Percentiles rank a stretch among this genome's conserved stretches.
Evolutionary conservation across 1,284 basidiomycete species (phyloP).

Genomic region (Sporisorium sorghi): DNA sequence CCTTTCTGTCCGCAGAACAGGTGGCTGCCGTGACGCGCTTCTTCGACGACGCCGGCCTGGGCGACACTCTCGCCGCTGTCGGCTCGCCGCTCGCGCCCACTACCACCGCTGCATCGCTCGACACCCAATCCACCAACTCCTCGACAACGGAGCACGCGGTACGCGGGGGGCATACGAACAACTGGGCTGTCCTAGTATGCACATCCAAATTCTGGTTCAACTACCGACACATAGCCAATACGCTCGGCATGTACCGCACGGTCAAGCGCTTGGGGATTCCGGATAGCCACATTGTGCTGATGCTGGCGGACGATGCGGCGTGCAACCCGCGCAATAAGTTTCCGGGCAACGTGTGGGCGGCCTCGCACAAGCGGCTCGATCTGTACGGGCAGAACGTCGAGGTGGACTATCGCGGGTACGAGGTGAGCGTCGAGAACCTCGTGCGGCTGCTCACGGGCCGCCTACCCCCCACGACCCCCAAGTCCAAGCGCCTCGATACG

Average conservation of each 20-base stretch:
- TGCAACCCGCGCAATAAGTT: conserved; percentile 94
- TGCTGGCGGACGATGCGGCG: conserved; percentile 96
- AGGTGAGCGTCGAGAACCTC: conserved; percentile 97
- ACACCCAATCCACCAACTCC: background rate
- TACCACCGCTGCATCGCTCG: background rate
- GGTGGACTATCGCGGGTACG: conserved; percentile 96
- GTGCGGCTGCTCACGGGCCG: conserved; percentile 81
- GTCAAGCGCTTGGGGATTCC: conserved; percentile 97
- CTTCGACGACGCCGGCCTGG: conserved; percentile 28
- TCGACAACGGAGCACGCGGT: background rate
- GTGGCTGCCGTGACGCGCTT: conserved; percentile 42
- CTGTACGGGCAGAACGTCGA: conserved; percentile 96
- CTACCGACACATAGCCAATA: conserved; percentile 98
- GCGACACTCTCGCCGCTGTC: conserved; percentile 1
- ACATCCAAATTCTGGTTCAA: conserved; percentile 98
- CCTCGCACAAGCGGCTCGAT: conserved; percentile 81
- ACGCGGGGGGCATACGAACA: conserved; percentile 76
- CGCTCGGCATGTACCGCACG: conserved; percentile 97
- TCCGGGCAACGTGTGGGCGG: conserved; percentile 89
- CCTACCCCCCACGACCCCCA: conserved; percentile 75
- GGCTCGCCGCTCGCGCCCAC: background rate
- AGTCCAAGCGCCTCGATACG: conserved; percentile 88
- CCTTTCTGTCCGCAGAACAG: conserved; percentile 29
- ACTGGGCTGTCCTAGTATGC: conserved; percentile 97
- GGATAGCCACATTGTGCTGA: conserved; percentile 97